Conservation (phyloP, 2,329 filamentous ascomycete genomes). For the Microsporum canis region DNA sequence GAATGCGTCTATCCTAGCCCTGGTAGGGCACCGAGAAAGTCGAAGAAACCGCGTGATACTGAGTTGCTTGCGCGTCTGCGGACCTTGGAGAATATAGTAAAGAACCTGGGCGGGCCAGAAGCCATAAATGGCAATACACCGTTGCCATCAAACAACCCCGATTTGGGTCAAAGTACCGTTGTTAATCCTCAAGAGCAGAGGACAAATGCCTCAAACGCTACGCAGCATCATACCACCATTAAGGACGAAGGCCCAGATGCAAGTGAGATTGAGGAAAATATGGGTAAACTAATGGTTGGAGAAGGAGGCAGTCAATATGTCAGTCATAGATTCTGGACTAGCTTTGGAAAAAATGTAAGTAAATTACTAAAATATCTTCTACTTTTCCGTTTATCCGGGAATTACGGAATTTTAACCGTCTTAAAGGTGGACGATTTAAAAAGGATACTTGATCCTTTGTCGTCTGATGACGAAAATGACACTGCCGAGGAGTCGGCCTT, state of each 20-base stretch:
- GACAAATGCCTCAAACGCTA: neutral
- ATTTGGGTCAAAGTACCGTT: conserved; percentile 1
- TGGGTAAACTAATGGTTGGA: conserved; percentile 49
- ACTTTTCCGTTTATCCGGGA: neutral
- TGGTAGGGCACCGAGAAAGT: conserved; percentile 48
- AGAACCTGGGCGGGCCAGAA: conserved; percentile 32
- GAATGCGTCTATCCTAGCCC: conserved; percentile 54
- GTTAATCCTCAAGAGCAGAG: neutral
- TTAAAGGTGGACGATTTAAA: conserved; percentile 49
- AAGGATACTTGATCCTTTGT: conserved; percentile 47
- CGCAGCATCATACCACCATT: neutral
- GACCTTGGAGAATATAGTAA: conserved; percentile 50
- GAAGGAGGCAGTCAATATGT: conserved; percentile 51
- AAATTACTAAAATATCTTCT: neutral
- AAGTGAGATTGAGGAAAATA: conserved; percentile 28
- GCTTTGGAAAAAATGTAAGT: conserved; percentile 47
- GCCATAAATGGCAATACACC: conserved; percentile 33
- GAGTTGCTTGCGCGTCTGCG: conserved; percentile 48
- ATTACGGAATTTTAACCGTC: neutral
- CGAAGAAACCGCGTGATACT: conserved; percentile 47
- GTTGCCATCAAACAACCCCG: conserved; percentile 22
- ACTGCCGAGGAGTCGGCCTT: conserved; percentile 37
- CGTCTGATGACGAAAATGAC: conserved; percentile 45
- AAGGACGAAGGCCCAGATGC: conserved; percentile 11
- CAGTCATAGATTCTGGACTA: conserved; percentile 52